Evolutionary conservation across 129 eudicot species (phyloP).

Genomic region (Dittrichia graveolens): DNA sequence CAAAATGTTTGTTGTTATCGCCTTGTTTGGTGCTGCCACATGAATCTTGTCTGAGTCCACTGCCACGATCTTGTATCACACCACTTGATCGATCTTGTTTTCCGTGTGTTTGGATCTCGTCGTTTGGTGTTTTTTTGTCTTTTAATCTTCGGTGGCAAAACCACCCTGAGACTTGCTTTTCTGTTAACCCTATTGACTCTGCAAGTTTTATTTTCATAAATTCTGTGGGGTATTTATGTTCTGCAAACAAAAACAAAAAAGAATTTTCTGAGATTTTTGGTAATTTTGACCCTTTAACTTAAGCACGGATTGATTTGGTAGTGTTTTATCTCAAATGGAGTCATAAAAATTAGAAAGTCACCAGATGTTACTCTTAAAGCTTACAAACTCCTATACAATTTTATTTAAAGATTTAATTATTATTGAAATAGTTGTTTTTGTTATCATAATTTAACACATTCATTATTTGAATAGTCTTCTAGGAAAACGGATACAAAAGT

Average conservation of each 20-base stretch:
- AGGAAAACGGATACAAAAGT: too few relatives aligned
- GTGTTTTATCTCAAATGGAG: background rate
- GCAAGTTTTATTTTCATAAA: slow-evolving; percentile 67
- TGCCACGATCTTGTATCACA: slow-evolving; percentile 86
- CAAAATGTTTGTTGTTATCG: slow-evolving; percentile 57
- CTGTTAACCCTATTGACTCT: slow-evolving; percentile 72
- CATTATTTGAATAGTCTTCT: background rate
- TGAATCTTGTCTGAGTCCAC: slow-evolving; percentile 97
- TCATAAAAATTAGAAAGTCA: too few relatives aligned
- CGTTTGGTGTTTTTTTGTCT: slow-evolving; percentile 63
- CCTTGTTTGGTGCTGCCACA: slow-evolving; percentile 98
- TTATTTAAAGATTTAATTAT: background rate
- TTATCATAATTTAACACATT: background rate
- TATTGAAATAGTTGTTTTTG: background rate
- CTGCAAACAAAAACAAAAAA: slow-evolving; percentile 38
- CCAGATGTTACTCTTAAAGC: background rate
- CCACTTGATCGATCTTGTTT: slow-evolving; percentile 94
- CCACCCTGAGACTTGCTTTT: slow-evolving; percentile 98
- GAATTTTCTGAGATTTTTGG: background rate
- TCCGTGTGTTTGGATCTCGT: slow-evolving; percentile 52
- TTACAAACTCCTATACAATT: background rate
- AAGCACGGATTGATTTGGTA: background rate
- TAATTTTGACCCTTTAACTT: background rate
- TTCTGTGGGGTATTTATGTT: slow-evolving; percentile 86
- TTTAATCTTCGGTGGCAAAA: slow-evolving; percentile 96